phyloP scores from a whole-genome alignment of 306 rosid genomes.

The Sesbania bispinosa region DNA sequence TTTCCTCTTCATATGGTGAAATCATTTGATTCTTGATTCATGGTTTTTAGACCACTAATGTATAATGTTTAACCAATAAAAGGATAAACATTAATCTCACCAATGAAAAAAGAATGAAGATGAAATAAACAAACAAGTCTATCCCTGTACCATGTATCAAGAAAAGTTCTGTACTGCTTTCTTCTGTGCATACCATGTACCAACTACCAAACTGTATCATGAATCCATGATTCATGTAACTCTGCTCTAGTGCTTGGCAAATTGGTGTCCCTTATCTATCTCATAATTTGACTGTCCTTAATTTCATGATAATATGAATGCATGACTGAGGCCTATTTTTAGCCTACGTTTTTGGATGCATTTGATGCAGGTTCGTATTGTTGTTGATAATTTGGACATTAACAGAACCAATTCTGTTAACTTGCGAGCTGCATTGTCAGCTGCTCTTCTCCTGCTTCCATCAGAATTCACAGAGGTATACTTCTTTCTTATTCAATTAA shows the following conservation, averaged over 20 bases:
- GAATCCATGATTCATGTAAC: background rate
- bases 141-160: background rate
- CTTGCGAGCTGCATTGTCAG: slow-evolving; percentile 78
- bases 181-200: background rate
- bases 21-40: slow-evolving; percentile 12
- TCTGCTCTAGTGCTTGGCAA: background rate
- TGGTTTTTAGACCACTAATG: slow-evolving; percentile 1
- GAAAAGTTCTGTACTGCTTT: background rate
- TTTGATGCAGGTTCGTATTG: slow-evolving; percentile 59
- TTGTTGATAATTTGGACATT: slow-evolving; percentile 65
- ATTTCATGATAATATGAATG: background rate
- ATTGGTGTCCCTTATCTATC: background rate
- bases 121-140: background rate
- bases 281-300: slow-evolving; percentile 1
- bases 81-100: background rate
- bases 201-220: background rate
- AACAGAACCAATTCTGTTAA: slow-evolving; percentile 55
- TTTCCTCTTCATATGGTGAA: background rate
- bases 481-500: slow-evolving; percentile 29
- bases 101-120: background rate
- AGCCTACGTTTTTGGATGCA: background rate
- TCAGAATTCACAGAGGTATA: slow-evolving; percentile 73
- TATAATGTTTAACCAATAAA: background rate
- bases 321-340: background rate
- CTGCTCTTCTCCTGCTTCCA: slow-evolving; percentile 91